Conservation (phyloP, 352 stramenopile species). For the Phytophthora fragariae region DNA sequence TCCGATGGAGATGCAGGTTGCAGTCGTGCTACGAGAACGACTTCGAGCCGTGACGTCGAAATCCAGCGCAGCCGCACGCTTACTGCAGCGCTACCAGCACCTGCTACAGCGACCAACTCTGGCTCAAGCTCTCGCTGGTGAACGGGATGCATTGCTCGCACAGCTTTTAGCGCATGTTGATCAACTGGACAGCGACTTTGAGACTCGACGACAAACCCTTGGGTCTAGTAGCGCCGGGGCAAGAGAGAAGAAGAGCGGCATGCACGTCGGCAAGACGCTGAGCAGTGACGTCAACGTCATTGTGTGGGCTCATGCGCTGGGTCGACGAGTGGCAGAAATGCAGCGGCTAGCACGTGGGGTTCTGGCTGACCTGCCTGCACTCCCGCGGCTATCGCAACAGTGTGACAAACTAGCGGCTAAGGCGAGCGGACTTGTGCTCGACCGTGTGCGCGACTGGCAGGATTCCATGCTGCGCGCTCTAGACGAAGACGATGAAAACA, state of each 20-base stretch:
- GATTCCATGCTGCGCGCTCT: constrained; percentile 76
- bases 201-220: constrained; percentile 50
- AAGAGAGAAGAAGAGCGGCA: constrained; percentile 35
- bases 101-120: constrained; percentile 86
- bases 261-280: constrained; percentile 85
- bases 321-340: constrained; percentile 67
- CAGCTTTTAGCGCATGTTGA: constrained; percentile 89
- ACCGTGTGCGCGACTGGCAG: constrained; percentile 90
- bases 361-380: constrained; percentile 70
- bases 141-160: constrained; percentile 90
- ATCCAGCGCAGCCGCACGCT: constrained; percentile 69
- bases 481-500: constrained; percentile 64
- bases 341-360: constrained; percentile 55
- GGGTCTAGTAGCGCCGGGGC: constrained; percentile 29
- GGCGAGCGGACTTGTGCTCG: constrained; percentile 71
- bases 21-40: constrained; percentile 79
- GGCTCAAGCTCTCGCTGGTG: constrained; percentile 70
- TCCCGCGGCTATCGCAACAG: constrained; percentile 60
- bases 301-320: constrained; percentile 84
- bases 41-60: constrained; percentile 69
- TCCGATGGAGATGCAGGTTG: constrained; percentile 87
- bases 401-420: constrained; percentile 62
- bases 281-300: constrained; percentile 87
- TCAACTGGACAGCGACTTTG: constrained; percentile 90
- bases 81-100: constrained; percentile 89